Conservation (phyloP, 768 basidiomycete genomes). For the Russula olivacea region DNA sequence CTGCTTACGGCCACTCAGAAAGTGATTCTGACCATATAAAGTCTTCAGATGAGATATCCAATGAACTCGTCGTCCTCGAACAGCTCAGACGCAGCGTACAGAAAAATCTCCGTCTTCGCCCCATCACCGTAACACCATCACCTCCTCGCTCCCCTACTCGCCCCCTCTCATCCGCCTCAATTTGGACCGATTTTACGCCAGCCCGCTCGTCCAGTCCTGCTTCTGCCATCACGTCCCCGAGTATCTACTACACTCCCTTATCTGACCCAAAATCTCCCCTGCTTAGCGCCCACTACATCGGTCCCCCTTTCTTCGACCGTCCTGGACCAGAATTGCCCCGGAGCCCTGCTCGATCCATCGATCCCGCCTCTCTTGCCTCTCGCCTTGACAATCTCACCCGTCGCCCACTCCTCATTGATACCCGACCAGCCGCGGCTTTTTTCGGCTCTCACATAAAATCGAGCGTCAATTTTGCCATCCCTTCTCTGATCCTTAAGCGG, state of each 20-base stretch:
- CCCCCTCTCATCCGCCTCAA: slow-evolving; percentile 27
- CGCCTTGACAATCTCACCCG: slow-evolving; percentile 40
- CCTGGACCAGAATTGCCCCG: slow-evolving; percentile 25
- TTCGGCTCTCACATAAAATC: slow-evolving; percentile 56
- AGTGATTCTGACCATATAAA: slow-evolving; percentile 24
- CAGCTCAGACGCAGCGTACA: slow-evolving; percentile 64
- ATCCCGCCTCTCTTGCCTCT: slow-evolving; percentile 42
- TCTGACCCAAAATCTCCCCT: slow-evolving; percentile 31
- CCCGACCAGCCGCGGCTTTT: slow-evolving; percentile 63
- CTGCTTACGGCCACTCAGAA: slow-evolving; percentile 28
- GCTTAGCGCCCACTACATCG: slow-evolving; percentile 32
- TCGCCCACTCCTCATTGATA: slow-evolving; percentile 78
- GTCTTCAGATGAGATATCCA: slow-evolving; percentile 51
- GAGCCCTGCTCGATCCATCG: slow-evolving; percentile 36
- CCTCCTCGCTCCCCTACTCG: slow-evolving; percentile 27
- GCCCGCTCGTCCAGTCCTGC: slow-evolving; percentile 41
- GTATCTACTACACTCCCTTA: slow-evolving; percentile 49
- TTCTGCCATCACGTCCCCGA: slow-evolving; percentile 37
- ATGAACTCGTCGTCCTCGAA: slow-evolving; percentile 63
- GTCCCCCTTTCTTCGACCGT: slow-evolving; percentile 25
- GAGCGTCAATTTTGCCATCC: slow-evolving; percentile 82
- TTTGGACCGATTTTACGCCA: slow-evolving; percentile 32
- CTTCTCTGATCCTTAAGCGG: slow-evolving; percentile 85
- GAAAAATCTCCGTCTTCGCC: slow-evolving; percentile 71
- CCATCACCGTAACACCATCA: slow-evolving; percentile 50